Base-by-base conservation (phyloP, 2,329 filamentous ascomycete genomes). In the Eutypa lata region DNA sequence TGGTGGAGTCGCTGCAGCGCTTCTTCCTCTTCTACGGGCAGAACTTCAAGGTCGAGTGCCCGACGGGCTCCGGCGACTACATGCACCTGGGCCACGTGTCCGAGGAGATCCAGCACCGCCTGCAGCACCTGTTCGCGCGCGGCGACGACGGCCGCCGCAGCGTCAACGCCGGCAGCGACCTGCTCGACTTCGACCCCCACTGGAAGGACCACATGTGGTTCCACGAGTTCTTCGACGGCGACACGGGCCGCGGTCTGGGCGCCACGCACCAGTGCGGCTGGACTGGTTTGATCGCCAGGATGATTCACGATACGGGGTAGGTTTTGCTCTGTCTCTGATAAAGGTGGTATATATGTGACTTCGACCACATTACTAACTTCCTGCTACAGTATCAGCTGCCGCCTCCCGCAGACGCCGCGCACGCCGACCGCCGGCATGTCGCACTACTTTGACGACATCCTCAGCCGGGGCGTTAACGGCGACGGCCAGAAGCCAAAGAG, bases 231-330 rank as follows among this genome's bases (percentile, higher is more conserved):
- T 97, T 97, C 68, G 93, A 97, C 67, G 93, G 91, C 38, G 92
- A 97, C 68, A 87, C 80, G 48, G 93, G 93, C 14, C 88, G 91
- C 60, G 93, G 94, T 16, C 81, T 97, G 1, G 93, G 93, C 53
- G 91, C 93, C 37, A 93, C 87, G 47, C 94, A 97, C 71, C 94
- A 97, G 71, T 96, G 91, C 67, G 93, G 93, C 48, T 97, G 94
- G 93, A 97, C 93, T 37, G 93, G 93, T 22, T 73, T 97, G 61
- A 91, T 97, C 69, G 93, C 93, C 24, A 92, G 95, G 73, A 89
- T 97, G 84, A 97, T 97, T 55, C 93, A 97, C 64, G 94, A 97
- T 67, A 97, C 93, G 61, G 93, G 92, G 90, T 94, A 86, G 76
- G 87, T 74, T 43, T 11, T 38, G 19, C 18, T 28, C 51, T 6